These are phyloP conservation scores for Eimeria tenella DNA, from an alignment of 169 alveolate species.

Conservation along the genomic window DNA sequence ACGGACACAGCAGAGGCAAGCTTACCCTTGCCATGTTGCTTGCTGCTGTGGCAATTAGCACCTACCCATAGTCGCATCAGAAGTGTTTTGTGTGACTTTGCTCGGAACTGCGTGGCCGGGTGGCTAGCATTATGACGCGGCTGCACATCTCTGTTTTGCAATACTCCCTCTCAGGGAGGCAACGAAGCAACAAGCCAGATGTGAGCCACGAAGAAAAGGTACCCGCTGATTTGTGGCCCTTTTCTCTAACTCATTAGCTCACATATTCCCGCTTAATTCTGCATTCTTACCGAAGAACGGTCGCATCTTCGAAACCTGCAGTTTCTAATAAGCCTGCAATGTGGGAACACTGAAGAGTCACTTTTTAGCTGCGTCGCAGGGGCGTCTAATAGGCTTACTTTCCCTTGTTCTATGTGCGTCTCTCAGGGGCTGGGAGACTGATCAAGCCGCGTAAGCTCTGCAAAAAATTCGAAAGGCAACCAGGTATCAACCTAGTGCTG, in stretches of 20 bases:
- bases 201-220: neutral
- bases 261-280: neutral
- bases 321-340: no score
- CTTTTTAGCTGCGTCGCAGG: no score
- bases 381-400: neutral
- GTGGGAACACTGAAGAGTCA: no score
- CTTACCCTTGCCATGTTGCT: neutral
- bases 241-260: neutral
- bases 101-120: neutral
- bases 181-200: neutral
- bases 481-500: neutral
- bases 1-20: constrained; percentile 1
- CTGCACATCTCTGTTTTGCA: neutral
- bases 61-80: no score
- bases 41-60: no score
- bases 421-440: constrained; percentile 16
- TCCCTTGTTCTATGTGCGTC: neutral
- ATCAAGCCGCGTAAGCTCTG: constrained; percentile 25
- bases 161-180: neutral
- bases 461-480: neutral
- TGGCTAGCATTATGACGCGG: neutral
- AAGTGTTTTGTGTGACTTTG: neutral
- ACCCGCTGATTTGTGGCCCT: neutral
- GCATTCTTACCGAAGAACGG: neutral
- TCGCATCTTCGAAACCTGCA: no score